Base-by-base conservation (phyloP, 768 basidiomycete species). In the Cystofilobasidium bisporidii region DNA sequence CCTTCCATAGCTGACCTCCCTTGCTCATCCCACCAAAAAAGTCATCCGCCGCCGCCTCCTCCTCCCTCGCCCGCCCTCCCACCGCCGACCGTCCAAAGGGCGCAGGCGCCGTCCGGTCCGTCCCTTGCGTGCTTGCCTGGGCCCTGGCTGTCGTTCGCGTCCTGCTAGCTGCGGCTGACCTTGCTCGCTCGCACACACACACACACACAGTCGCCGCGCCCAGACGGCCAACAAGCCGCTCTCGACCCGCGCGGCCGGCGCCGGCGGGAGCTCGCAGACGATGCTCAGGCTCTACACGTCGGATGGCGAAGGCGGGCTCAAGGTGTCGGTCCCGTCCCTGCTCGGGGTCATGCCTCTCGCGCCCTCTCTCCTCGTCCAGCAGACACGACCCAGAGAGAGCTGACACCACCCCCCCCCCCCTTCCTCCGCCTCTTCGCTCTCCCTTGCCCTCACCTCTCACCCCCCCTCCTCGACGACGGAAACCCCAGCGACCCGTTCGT, bases 251-350 rank as follows among this genome's bases (percentile, higher is more conserved):
- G 86, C 91, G 47, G 91, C 93, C 32, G 92, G 94, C 48, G 91
- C 91, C 67, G 96, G 96, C 63, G 96, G 96, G 64, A 92, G 89
- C 43, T 90, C 87, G 67, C 94, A 91, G 81, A 99, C 96, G 66
- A 98, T 99, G 96, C 84, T 99, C 75, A 91, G 90, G 80, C 82
- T 99, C 5, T 98, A 98, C 84, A 98, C 96, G 45, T 76, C 77
- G 66, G 94, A 97, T 76, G 96, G 97, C 76, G 93, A 93, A 67
- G 91, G 90, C 57, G 96, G 96, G 28, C 83, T 99, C 64, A 85
- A 92, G 83, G 91, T 99, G 96, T 98, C 77, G 77, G 92, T 87
- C 26, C 22, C 24, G 30, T 40, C 20, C 14, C 30, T 41, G 55
- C 18, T 18, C 18, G 47, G n/a, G 32, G 12, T 28, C 56, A 24